Evolutionary conservation across 352 stramenopile species (phyloP).

Genomic region (Phytophthora uliginosa): DNA sequence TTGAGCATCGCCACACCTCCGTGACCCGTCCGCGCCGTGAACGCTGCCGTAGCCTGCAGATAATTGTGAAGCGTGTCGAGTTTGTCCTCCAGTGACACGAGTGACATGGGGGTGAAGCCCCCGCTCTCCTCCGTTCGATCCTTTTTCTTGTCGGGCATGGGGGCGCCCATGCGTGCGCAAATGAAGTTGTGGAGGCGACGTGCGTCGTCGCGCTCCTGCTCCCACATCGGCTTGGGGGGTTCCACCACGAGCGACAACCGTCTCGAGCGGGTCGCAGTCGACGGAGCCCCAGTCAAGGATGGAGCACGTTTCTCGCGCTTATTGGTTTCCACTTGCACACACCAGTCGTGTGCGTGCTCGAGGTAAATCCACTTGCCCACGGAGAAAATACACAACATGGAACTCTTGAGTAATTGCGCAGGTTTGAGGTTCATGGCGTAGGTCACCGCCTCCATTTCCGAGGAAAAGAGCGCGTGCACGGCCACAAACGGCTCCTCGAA

Average conservation of each 20-base stretch:
- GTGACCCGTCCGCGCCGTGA: constrained; percentile 15
- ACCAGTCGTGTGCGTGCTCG: constrained; percentile 72
- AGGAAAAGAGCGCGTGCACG: constrained; percentile 56
- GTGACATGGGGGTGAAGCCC: constrained; percentile 57
- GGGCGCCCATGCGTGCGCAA: constrained; percentile 61
- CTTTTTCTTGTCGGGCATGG: constrained; percentile 38
- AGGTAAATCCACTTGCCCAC: constrained; percentile 56
- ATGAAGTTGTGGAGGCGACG: constrained; percentile 70
- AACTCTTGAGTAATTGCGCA: constrained; percentile 47
- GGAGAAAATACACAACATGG: constrained; percentile 72
- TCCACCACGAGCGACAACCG: constrained; percentile 5
- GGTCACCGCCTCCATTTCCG: constrained; percentile 60
- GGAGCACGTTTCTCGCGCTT: constrained; percentile 51
- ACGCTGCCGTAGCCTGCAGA: constrained; percentile 41
- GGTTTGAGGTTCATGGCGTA: constrained; percentile 47
- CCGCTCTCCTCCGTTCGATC: constrained; percentile 39
- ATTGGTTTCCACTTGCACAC: constrained; percentile 66
- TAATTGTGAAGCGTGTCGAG: constrained; percentile 74
- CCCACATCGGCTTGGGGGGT: constrained; percentile 35
- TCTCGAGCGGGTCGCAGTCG: constrained; percentile 1
- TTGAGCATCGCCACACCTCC: constrained; percentile 56
- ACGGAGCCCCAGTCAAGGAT: not conserved
- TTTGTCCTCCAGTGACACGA: constrained; percentile 67
- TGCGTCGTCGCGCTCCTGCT: constrained; percentile 64
- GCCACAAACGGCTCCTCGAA: constrained; percentile 64